A percentile compares a stretch with the other conserved stretches of the same genome.
Conservation (phyloP, 1,284 basidiomycete genomes). For the Uromyces viciae-fabae region DNA sequence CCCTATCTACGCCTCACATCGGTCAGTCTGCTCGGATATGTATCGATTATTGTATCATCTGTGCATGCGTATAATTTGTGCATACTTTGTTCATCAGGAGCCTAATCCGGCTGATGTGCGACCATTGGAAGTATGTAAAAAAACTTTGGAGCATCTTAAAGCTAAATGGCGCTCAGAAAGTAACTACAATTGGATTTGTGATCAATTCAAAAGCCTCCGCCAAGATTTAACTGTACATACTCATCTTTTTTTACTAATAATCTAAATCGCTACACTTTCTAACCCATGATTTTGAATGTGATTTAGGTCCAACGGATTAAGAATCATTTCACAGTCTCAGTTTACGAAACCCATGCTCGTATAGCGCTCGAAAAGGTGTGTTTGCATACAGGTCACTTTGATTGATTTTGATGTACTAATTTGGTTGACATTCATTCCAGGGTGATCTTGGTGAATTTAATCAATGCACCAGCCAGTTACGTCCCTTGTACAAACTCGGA, state of each 20-base stretch:
- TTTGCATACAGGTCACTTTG: background rate
- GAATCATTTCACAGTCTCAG: constrained; percentile 94
- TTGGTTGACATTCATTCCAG: constrained; percentile 59
- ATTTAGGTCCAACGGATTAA: constrained; percentile 97
- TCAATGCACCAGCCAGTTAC: constrained; percentile 88
- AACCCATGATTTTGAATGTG: constrained; percentile 22
- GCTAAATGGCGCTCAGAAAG: constrained; percentile 77
- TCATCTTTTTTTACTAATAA: background rate
- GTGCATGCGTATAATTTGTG: constrained; percentile 59
- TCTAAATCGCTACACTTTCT: constrained; percentile 36
- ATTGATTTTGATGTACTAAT: constrained; percentile 43
- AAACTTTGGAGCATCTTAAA: constrained; percentile 82
- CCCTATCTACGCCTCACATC: constrained; percentile 91
- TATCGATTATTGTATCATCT: too few relatives aligned
- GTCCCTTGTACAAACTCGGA: constrained; percentile 84
- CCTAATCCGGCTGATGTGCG: constrained; percentile 91
- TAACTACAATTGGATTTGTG: constrained; percentile 90
- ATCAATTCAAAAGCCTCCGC: constrained; percentile 94
- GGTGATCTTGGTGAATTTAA: constrained; percentile 98
- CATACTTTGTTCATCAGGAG: constrained; percentile 62
- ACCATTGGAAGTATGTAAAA: constrained; percentile 75
- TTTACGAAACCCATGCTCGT: constrained; percentile 96
- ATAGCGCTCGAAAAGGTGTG: constrained; percentile 89
- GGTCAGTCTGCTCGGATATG: too few relatives aligned
- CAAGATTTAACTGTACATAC: constrained; percentile 89